These are phyloP conservation scores for Rhodotorula mucilaginosa DNA, from an alignment of 1,284 basidiomycete species.

Conservation along the genomic window DNA sequence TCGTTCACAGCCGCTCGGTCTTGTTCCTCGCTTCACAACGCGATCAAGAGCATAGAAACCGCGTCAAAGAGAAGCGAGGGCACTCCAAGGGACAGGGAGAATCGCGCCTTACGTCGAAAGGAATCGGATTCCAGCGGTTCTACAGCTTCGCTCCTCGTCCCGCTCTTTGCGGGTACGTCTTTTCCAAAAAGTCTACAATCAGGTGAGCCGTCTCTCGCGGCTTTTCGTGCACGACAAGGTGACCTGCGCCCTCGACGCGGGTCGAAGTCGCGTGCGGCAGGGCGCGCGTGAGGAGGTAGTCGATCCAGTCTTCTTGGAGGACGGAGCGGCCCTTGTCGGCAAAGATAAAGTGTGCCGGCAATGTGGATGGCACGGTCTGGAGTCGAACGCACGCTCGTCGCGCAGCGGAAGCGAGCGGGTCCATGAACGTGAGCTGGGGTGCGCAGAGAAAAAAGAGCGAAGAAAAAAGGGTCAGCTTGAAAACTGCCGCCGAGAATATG, in stretches of 20 bases:
- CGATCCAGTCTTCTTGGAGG: constrained; percentile 29
- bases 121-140: background rate
- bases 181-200: constrained; percentile 47
- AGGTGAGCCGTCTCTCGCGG: constrained; percentile 48
- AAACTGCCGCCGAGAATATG: too few relatives aligned
- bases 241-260: constrained; percentile 44
- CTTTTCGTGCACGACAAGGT: constrained; percentile 53
- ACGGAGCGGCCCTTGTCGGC: constrained; percentile 39
- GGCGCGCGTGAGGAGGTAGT: constrained; percentile 5
- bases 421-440: constrained; percentile 42
- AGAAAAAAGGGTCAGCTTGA: background rate
- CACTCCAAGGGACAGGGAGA: too few relatives aligned
- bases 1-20: too few relatives aligned
- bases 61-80: too few relatives aligned
- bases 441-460: background rate
- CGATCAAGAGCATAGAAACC: too few relatives aligned
- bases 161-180: constrained; percentile 38
- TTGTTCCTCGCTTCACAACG: too few relatives aligned
- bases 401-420: constrained; percentile 33
- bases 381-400: constrained; percentile 36
- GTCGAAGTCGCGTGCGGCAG: constrained; percentile 37
- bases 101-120: too few relatives aligned
- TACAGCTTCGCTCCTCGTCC: constrained; percentile 33
- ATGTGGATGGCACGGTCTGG: constrained; percentile 20
- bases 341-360: constrained; percentile 40